Evolutionary conservation across 2,329 filamentous ascomycete genomes (phyloP).

Genomic region (Decorospora gaudefroyi): DNA sequence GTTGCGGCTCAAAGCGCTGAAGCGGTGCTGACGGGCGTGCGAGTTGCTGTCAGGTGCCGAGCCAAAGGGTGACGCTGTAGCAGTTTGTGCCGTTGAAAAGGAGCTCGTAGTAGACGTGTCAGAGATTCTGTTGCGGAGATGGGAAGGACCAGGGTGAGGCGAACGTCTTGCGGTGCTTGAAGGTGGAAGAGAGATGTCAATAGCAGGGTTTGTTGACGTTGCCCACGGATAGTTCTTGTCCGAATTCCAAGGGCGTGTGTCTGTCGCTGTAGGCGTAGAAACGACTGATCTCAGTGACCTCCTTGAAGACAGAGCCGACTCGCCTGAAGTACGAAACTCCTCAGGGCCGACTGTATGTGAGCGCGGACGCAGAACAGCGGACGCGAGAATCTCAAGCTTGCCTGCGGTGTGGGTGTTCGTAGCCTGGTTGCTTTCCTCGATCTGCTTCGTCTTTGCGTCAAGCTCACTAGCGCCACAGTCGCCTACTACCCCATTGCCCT

Average conservation of each 20-base stretch:
- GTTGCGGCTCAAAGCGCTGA: conserved; percentile 31
- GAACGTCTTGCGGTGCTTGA: conserved; percentile 35
- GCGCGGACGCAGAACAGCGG: conserved; percentile 30
- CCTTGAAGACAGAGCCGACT: conserved; percentile 31
- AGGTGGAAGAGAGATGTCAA: conserved; percentile 50
- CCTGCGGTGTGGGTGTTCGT: conserved; percentile 20
- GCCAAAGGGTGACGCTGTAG: conserved; percentile 21
- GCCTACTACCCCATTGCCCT: conserved; percentile 12
- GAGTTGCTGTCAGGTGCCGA: conserved; percentile 17
- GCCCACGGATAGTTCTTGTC: conserved; percentile 56
- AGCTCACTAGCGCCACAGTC: conserved; percentile 16
- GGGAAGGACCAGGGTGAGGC: conserved; percentile 39
- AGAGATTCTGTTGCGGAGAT: conserved; percentile 38
- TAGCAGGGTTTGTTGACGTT: conserved; percentile 41
- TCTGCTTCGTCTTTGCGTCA: conserved; percentile 14
- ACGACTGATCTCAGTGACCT: conserved; percentile 36
- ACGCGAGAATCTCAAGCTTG: conserved; percentile 33
- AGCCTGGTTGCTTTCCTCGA: conserved; percentile 10
- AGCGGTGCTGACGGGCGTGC: conserved; percentile 23
- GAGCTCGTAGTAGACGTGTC: conserved; percentile 31
- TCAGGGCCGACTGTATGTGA: conserved; percentile 28
- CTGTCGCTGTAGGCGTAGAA: conserved; percentile 35
- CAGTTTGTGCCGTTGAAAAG: conserved; percentile 19
- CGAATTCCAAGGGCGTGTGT: conserved; percentile 54
- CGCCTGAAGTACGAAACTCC: conserved; percentile 20